Conservation (phyloP, 495 filamentous ascomycete genomes). For the Cladorrhinum samala region DNA sequence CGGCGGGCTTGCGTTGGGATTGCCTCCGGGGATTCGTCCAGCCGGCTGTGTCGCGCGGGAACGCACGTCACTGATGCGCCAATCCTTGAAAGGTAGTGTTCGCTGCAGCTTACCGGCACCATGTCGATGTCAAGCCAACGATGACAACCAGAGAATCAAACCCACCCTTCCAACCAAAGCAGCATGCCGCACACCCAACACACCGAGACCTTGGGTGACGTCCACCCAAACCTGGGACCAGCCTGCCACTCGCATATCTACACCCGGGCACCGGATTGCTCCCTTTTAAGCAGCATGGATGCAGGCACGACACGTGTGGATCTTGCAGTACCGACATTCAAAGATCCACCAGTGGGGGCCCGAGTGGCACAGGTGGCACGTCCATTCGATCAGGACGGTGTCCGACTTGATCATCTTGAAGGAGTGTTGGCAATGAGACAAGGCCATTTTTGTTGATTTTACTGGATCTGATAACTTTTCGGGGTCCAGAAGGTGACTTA, state of each 20-base stretch:
- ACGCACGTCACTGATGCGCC: slow-evolving; percentile 10
- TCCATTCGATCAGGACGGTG: slow-evolving; percentile 68
- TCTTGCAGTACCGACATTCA: slow-evolving; percentile 71
- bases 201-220: slow-evolving; percentile 8
- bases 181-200: background rate
- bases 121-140: slow-evolving; percentile 1
- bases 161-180: background rate
- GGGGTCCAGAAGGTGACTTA: background rate
- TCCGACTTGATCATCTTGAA: slow-evolving; percentile 77
- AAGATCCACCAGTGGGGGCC: slow-evolving; percentile 80
- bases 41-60: slow-evolving; percentile 5
- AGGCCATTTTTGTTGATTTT: slow-evolving; percentile 49
- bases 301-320: slow-evolving; percentile 67
- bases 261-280: slow-evolving; percentile 9
- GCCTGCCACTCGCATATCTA: too few species aligned
- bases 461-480: background rate
- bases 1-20: too few species aligned
- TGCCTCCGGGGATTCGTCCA: too few species aligned
- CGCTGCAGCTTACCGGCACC: slow-evolving; percentile 20
- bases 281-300: slow-evolving; percentile 42
- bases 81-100: background rate
- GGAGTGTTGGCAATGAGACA: slow-evolving; percentile 58
- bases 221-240: slow-evolving; percentile 8
- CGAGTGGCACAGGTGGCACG: slow-evolving; percentile 67
- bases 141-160: background rate